Conservation (phyloP, 352 stramenopile genomes). For the Phytopythium mirpurense region DNA sequence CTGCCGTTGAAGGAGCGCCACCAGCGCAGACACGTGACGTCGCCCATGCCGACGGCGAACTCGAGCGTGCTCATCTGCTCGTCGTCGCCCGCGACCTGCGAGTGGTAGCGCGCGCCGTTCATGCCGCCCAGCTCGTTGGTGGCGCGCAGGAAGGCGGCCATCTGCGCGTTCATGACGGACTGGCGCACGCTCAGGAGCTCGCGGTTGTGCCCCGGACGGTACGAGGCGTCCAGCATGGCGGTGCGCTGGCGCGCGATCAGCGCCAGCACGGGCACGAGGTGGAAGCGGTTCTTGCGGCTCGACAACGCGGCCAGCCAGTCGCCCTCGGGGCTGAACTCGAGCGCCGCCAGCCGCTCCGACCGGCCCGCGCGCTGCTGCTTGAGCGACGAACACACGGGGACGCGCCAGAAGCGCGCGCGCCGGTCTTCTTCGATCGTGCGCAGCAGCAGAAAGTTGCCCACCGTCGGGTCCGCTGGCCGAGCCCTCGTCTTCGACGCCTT, state of each 20-base stretch:
- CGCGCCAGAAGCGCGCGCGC: constrained; percentile 57
- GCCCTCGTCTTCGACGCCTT: neutral
- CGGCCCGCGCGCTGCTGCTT: constrained; percentile 52
- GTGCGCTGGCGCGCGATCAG: constrained; percentile 55
- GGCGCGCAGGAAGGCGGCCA: constrained; percentile 79
- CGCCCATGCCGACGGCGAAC: constrained; percentile 66
- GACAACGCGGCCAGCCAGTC: constrained; percentile 81
- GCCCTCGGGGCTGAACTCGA: constrained; percentile 81
- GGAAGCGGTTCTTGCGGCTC: constrained; percentile 67
- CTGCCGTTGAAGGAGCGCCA: constrained; percentile 78
- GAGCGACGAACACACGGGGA: constrained; percentile 52
- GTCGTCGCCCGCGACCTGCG: constrained; percentile 71
- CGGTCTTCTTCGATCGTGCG: constrained; percentile 77
- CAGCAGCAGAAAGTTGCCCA: constrained; percentile 54
- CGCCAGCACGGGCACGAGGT: constrained; percentile 63
- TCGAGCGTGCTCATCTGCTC: constrained; percentile 84
- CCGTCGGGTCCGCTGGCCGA: constrained; percentile 19
- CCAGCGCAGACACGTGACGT: constrained; percentile 64
- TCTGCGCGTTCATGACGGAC: constrained; percentile 73
- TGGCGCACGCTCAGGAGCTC: constrained; percentile 71
- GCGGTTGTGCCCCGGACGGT: constrained; percentile 39
- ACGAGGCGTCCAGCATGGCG: constrained; percentile 49
- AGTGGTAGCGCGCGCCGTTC: constrained; percentile 80
- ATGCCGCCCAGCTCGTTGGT: constrained; percentile 75
- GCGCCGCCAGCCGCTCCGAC: constrained; percentile 50